Evolutionary conservation across 805 yeast genomes (phyloP), one percentile per base, ranked within the genome.

Genomic region (Ogataea populi-albae): DNA sequence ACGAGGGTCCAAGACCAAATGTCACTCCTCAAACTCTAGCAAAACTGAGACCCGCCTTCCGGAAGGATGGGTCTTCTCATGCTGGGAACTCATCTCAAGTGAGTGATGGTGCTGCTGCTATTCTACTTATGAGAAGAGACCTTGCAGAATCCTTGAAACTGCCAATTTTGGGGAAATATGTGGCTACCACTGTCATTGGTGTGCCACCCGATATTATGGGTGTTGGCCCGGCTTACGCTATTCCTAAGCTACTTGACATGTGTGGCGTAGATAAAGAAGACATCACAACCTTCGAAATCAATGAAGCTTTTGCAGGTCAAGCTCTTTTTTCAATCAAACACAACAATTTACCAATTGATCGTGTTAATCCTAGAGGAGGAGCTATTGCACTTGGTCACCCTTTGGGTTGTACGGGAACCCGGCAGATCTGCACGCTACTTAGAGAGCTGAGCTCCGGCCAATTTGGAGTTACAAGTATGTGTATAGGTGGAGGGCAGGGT

Each of bases 161-260:
- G 50, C 81, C 84, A 37, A 78, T 87, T 42, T 53, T 82, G 40
- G 98, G 81, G 44, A 86, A 85, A 68, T 91, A 77, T 51, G 78
- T 88, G 44, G 82, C 80, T 50, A 80, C 86, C 54, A 75, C 82
- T 49, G 69, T 80, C 26, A 91, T 84, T 38, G 98, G 98, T 52
- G 96, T 89, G 30, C 96, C 97, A 37, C 97, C 97, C 16, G 95
- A 87, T 65, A 77, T 89, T 43, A 91, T 91, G 98, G 98, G 98
- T 40, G 79, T 91, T 52, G 98, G 98, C 28, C 98, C 98, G 40
- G 97, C 95, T 18, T 78, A 75, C 52, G 98, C 98, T 41, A 89
- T 91, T 53, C 98, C 98, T 43, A 75, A 74, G 37, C 81, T 86
- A 14, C 73, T 91, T 48, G 35, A 45, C 7, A 50, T 68, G 35